phyloP scores from a whole-genome alignment of 257 asterid genomes.

The Petunia axillaris region DNA sequence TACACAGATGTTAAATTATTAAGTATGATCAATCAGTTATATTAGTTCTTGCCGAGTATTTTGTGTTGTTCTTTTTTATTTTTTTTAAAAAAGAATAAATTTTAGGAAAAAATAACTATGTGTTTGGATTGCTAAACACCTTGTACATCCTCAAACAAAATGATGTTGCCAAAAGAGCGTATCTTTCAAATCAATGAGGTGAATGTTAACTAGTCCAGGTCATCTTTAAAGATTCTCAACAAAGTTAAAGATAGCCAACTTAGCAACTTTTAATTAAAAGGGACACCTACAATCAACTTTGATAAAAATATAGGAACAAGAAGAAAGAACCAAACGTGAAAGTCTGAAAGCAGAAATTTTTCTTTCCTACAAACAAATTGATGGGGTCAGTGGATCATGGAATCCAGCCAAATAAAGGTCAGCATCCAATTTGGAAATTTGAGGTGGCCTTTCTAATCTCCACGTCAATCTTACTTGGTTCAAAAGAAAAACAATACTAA shows the following conservation, averaged over 20 bases:
- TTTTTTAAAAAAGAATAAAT: too few species aligned
- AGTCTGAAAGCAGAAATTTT: background rate
- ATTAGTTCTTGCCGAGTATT: too few species aligned
- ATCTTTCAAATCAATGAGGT: conserved; percentile 2
- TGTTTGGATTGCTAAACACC: too few species aligned
- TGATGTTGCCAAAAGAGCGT: background rate
- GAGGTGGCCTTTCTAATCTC: background rate
- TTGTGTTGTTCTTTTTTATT: too few species aligned
- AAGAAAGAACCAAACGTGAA: background rate
- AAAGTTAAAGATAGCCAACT: conserved; percentile 12
- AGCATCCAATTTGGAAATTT: background rate
- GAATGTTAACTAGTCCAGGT: background rate
- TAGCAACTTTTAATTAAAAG: background rate
- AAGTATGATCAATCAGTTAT: too few species aligned
- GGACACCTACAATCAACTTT: background rate
- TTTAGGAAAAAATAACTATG: too few species aligned
- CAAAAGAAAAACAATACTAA: background rate
- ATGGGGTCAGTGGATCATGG: background rate
- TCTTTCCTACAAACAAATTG: background rate
- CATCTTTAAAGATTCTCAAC: background rate
- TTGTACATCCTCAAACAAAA: background rate
- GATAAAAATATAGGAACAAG: background rate
- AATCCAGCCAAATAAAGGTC: background rate
- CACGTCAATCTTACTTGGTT: conserved; percentile 17
- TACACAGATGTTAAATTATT: too few species aligned